Base-by-base conservation (phyloP, 768 basidiomycete species). In the Tephrocybe sp. region DNA sequence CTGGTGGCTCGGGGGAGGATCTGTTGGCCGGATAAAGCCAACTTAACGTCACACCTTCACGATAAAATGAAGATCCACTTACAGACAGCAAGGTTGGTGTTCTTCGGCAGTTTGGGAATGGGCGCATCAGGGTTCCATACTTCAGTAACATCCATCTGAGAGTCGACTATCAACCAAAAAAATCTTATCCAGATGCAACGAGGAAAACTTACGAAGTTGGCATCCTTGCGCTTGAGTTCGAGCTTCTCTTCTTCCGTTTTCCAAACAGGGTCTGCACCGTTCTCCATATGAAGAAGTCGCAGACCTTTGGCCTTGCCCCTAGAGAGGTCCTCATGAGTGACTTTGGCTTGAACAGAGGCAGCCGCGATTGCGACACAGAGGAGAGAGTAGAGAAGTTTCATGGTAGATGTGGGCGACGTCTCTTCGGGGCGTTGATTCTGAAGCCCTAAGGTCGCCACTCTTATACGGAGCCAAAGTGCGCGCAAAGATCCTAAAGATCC, bases 261-360 rank as follows among this genome's bases (percentile, higher is more conserved):
- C 68, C 66, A 68, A 1, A 64, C 62, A 9, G 67, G 64, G 10
- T 65, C 64, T 4, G 49, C 62, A 18, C 49, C 62, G 18, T 61
- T 58, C 13, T 57, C 55, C 25, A 68, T 54, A 44, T 61, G 60
- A 16, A 71, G 53, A 12, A 69, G 60, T 30, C 63, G 65, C 24
- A 69, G 59, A 3, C 66, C 67, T 36, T 66, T 52, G 5, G 61
- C 64, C 13, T 59, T 41, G 44, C 69, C 69, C 30, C 56, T 56
- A 34, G 57, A 46, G 31, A 66, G 43, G 42, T 64, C 62, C 4
- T 55, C 43, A 9, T 52, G 29, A 4, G 60, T 55, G 24, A 64
- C 58, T 8, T 51, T 48, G 34, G 54, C 49, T 18, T 39, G 34
- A 4, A 39, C 52, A 23, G 44, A 45, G 12, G 39, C 23, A 39